Evolutionary conservation across 2,329 filamentous ascomycete species (phyloP).

Genomic region (Aaosphaeria pasadenensis): DNA sequence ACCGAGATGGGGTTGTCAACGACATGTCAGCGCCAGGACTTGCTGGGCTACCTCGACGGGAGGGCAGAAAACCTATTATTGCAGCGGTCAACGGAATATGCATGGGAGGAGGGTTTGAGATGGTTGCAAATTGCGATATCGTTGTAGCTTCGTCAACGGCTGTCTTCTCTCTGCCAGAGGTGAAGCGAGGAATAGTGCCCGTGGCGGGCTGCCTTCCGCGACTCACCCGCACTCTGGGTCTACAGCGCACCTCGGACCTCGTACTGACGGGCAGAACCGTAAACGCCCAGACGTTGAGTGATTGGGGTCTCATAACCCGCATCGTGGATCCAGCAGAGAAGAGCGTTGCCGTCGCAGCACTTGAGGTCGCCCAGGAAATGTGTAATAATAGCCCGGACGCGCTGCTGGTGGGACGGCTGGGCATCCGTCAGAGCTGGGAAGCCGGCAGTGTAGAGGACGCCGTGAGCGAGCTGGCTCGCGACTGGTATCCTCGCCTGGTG

Average conservation of each 20-base stretch:
- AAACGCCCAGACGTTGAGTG: constrained; percentile 12
- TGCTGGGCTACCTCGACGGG: constrained; percentile 50
- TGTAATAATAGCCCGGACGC: constrained; percentile 22
- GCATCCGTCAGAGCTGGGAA: constrained; percentile 20
- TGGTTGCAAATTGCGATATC: constrained; percentile 24
- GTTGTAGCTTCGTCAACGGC: constrained; percentile 20
- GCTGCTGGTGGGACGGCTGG: constrained; percentile 18
- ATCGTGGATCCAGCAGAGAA: constrained; percentile 12
- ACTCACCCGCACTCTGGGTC: constrained; percentile 21
- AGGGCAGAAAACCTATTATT: constrained; percentile 57
- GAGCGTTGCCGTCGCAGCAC: constrained; percentile 13
- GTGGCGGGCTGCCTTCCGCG: constrained; percentile 23
- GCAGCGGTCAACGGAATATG: constrained; percentile 52
- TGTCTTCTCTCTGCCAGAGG: constrained; percentile 23
- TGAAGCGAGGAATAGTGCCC: constrained; percentile 21
- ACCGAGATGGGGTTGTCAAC: constrained; percentile 21
- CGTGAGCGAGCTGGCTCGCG: constrained; percentile 15
- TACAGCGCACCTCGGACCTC: constrained; percentile 24
- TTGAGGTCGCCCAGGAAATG: constrained; percentile 16
- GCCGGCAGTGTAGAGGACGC: constrained; percentile 16
- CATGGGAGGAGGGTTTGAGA: constrained; percentile 23
- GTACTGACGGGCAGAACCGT: constrained; percentile 20
- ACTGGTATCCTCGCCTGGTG: constrained; percentile 43
- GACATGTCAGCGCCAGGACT: constrained; percentile 35
- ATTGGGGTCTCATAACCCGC: constrained; percentile 25